Conservation (phyloP, 1,284 basidiomycete genomes). For the Cutaneotrichosporon cutaneum region DNA sequence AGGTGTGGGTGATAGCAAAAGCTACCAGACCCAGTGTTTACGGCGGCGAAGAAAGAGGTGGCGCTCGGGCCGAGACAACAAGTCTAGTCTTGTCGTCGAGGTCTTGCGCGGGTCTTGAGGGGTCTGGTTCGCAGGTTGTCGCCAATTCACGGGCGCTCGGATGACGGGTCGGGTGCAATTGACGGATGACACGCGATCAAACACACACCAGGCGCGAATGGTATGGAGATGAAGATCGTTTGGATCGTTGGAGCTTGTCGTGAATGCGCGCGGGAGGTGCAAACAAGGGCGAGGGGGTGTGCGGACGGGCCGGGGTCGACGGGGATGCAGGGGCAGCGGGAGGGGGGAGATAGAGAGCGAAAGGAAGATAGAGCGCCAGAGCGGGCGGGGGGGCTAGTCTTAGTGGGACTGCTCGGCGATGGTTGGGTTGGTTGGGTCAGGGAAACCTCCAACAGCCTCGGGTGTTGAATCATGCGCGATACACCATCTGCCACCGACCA, state of each 20-base stretch:
- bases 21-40: background rate
- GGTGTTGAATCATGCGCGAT: background rate
- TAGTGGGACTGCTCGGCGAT: conserved; percentile 4
- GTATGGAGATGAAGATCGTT: background rate
- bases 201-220: too few species aligned
- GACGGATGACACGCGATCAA: background rate
- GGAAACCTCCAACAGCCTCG: conserved; percentile 2
- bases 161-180: conserved; percentile 8
- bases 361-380: background rate
- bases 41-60: background rate
- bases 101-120: background rate
- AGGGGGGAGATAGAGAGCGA: background rate
- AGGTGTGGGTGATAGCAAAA: conserved; percentile 1
- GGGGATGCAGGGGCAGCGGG: background rate
- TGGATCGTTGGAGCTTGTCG: background rate
- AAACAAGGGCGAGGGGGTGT: background rate
- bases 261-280: background rate
- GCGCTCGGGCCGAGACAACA: background rate
- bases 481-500: conserved; percentile 7
- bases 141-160: conserved; percentile 1
- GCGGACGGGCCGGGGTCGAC: background rate
- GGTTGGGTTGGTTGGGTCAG: conserved; percentile 6
- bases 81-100: background rate
- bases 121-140: background rate
- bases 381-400: background rate